A percentile compares a stretch with the other conserved stretches of the same genome.
phyloP scores from a whole-genome alignment of 2,329 filamentous ascomycete genomes.

The Pseudogymnoascus sp. region DNA sequence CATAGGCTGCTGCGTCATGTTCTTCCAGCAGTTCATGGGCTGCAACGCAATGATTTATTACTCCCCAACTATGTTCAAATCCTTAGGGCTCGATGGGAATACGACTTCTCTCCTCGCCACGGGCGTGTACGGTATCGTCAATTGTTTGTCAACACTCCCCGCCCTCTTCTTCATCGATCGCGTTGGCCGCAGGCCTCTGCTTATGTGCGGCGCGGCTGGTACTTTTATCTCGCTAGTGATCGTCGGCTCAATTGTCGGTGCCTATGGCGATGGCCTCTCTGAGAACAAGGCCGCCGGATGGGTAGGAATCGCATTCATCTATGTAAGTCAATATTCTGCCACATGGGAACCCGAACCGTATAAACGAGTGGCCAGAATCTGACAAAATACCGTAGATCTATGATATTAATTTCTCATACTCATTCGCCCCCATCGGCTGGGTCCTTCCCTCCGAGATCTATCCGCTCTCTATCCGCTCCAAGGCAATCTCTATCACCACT shows the following conservation, averaged over 20 bases:
- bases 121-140: slow-evolving; percentile 50
- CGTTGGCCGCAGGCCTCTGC: slow-evolving; percentile 30
- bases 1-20: slow-evolving; percentile 23
- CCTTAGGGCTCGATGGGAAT: slow-evolving; percentile 36
- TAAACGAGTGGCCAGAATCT: not conserved
- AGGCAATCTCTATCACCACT: slow-evolving; percentile 53
- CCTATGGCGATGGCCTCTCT: slow-evolving; percentile 39
- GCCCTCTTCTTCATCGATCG: slow-evolving; percentile 28
- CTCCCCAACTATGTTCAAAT: slow-evolving; percentile 40
- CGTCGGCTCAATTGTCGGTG: slow-evolving; percentile 45
- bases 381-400: slow-evolving; percentile 39
- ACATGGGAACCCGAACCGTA: not conserved
- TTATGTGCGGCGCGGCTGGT: slow-evolving; percentile 40
- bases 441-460: slow-evolving; percentile 52
- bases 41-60: slow-evolving; percentile 29
- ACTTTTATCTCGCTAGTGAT: slow-evolving; percentile 48
- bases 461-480: slow-evolving; percentile 47
- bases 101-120: slow-evolving; percentile 46
- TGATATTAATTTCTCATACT: slow-evolving; percentile 55
- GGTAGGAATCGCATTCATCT: slow-evolving; percentile 51
- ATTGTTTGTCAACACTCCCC: slow-evolving; percentile 39
- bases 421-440: slow-evolving; percentile 49
- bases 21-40: slow-evolving; percentile 29
- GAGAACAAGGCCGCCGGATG: slow-evolving; percentile 45
- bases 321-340: slow-evolving; percentile 29